Evolutionary conservation across 441 rosid species (phyloP), one percentile per base, ranked within the genome.

Genomic region (Dalechampia spathulata): DNA sequence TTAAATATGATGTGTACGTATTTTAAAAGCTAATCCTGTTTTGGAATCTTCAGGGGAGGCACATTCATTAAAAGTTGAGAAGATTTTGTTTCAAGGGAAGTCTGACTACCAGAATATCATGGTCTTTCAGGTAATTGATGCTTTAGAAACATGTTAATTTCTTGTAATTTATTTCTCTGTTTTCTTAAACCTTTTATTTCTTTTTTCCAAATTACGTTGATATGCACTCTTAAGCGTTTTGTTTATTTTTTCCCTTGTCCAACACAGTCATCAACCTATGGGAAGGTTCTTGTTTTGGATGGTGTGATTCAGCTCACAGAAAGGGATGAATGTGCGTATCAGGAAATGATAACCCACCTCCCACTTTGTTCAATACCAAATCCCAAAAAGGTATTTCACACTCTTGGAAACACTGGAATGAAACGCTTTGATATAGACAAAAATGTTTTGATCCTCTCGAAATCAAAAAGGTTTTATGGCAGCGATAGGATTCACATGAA

Each of bases 271-370:
- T 76, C 96, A 28, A 82, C 97, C 13, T 90, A 90, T 43, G 97
- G 97, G 26, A 90, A 87, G 66, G 96, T 90, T 65, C 83, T 90
- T 54, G 86, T 90, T 62, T 72, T 90, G 78, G 97, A 90, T 57
- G 97, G 97, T 20, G 94, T 87, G 67, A 87, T 90, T 70, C 97
- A 90, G 67, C 89, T 90, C 40, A 90, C 99, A 0, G 93, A 93
- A 72, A 85, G 96, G 68, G 99, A 94, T 60, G 97, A 94, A 72
- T 94, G 97, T 66, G 96, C 98, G 11, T 90, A 90, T 69, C 97
- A 90, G 63, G 97, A 90, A 75, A 90, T 90, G 97, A 90, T 90
- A 52, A 73, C 94, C 63, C 97, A 90, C 63, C 96, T 90, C 62
- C 97, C 97, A 0, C 95, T 90, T 32, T 85, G 94, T 75, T 90